Percentiles rank a stretch among this genome's conserved stretches.
These are phyloP conservation scores for Puya raimondii DNA, from an alignment of 176 grass and related monocot species.

Conservation along the genomic window DNA sequence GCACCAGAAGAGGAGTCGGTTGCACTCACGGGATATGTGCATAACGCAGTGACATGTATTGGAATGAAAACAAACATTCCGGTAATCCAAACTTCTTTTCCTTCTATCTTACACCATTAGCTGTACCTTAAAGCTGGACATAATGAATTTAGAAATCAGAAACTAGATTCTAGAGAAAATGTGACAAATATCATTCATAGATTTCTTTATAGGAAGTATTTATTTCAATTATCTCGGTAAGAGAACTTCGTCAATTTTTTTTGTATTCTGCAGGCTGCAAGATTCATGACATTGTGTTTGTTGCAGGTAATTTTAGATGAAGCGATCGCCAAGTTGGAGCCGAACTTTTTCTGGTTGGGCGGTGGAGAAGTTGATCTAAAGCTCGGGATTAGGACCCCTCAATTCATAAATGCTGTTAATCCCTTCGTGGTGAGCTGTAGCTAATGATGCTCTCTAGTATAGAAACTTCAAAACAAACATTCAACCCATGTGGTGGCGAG, in stretches of 20 bases:
- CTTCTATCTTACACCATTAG: neutral
- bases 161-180: no score
- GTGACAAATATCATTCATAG: no score
- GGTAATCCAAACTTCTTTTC: slow-evolving; percentile 38
- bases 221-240: neutral
- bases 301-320: slow-evolving; percentile 85
- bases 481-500: no score
- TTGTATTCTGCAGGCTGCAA: slow-evolving; percentile 5
- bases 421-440: slow-evolving; percentile 91
- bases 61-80: slow-evolving; percentile 78
- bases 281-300: slow-evolving; percentile 15
- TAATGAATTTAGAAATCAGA: no score
- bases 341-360: slow-evolving; percentile 89
- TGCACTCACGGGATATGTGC: slow-evolving; percentile 82
- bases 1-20: slow-evolving; percentile 90
- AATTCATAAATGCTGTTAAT: slow-evolving; percentile 62
- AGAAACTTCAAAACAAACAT: neutral
- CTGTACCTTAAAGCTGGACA: neutral
- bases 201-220: no score
- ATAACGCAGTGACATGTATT: slow-evolving; percentile 89
- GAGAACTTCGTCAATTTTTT: neutral
- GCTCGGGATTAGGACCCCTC: slow-evolving; percentile 68
- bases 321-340: slow-evolving; percentile 75
- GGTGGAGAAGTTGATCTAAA: slow-evolving; percentile 91
- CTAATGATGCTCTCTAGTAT: slow-evolving; percentile 24